A percentile compares a stretch with the other conserved stretches of the same genome.
Evolutionary conservation across 306 rosid genomes (phyloP).

Genomic region (Benincasa hispida): DNA sequence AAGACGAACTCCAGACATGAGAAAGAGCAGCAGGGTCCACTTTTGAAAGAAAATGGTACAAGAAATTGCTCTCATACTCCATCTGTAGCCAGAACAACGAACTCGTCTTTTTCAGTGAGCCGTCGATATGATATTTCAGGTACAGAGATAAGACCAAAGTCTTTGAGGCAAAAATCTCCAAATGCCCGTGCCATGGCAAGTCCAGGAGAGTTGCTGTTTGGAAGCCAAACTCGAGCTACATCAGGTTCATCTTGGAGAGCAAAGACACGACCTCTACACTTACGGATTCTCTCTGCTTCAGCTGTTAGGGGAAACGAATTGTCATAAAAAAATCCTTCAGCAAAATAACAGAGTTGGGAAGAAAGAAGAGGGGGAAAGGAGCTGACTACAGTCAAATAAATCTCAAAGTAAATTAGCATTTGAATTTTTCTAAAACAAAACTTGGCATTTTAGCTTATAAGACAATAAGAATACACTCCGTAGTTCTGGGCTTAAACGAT

Average conservation of each 20-base stretch:
- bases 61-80: conserved; percentile 44
- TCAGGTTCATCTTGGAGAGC: conserved; percentile 97
- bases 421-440: background rate
- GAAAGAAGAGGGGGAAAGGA: background rate
- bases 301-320: conserved; percentile 30
- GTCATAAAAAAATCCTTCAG: background rate
- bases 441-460: too few relatives aligned
- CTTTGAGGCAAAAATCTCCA: conserved; percentile 97
- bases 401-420: background rate
- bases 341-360: background rate
- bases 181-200: conserved; percentile 99
- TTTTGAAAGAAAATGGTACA: background rate
- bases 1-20: conserved; percentile 6
- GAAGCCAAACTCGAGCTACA: conserved; percentile 93
- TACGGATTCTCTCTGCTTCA: conserved; percentile 89
- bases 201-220: conserved; percentile 88
- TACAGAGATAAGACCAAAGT: conserved; percentile 88
- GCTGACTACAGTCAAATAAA: background rate
- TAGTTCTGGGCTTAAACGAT: background rate
- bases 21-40: background rate
- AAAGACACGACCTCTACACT: conserved; percentile 85
- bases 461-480: background rate
- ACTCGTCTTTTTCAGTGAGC: conserved; percentile 64
- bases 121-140: conserved; percentile 69
- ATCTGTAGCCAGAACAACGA: conserved; percentile 87